These are phyloP conservation scores for Rhinocladiella mackenziei DNA, from an alignment of 2,329 filamentous ascomycete species.

Conservation along the genomic window DNA sequence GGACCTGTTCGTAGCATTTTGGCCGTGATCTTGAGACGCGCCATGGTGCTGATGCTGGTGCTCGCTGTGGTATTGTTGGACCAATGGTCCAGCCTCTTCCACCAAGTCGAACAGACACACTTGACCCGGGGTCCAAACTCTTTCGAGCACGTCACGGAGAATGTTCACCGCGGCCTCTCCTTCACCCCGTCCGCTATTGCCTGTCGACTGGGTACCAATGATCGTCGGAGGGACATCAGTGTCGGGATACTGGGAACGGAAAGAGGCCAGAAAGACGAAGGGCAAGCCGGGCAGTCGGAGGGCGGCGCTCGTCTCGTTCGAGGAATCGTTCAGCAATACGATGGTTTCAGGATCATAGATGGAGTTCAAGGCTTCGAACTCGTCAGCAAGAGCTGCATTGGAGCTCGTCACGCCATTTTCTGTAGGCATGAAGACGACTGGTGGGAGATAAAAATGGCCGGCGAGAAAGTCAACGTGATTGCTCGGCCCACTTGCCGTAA, in stretches of 20 bases:
- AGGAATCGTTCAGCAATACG: constrained; percentile 14
- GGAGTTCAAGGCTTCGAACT: constrained; percentile 47
- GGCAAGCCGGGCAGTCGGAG: constrained; percentile 60
- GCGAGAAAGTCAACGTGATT: too few species aligned
- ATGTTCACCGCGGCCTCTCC: constrained; percentile 67
- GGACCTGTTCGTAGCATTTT: constrained; percentile 28
- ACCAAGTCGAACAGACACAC: constrained; percentile 92
- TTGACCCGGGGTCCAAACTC: constrained; percentile 66
- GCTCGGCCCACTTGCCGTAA: too few species aligned
- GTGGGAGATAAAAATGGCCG: too few species aligned
- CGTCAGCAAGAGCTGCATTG: constrained; percentile 44
- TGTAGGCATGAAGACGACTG: constrained; percentile 22
- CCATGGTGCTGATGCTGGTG: constrained; percentile 35
- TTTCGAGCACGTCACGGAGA: constrained; percentile 62
- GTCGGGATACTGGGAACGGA: constrained; percentile 72
- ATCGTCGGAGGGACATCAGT: constrained; percentile 67
- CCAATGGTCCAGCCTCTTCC: constrained; percentile 55
- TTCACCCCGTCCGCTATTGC: constrained; percentile 64
- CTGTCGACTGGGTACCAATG: constrained; percentile 74
- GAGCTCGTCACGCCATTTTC: constrained; percentile 10
- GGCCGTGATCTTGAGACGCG: constrained; percentile 21
- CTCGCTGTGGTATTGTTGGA: constrained; percentile 38
- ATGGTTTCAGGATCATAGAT: constrained; percentile 54
- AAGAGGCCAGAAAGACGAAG: constrained; percentile 57
- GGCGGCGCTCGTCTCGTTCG: constrained; percentile 51